Evolutionary conservation across 805 yeast genomes (phyloP), one percentile per base, ranked within the genome.

Genomic region (Candida qinlingensis): DNA sequence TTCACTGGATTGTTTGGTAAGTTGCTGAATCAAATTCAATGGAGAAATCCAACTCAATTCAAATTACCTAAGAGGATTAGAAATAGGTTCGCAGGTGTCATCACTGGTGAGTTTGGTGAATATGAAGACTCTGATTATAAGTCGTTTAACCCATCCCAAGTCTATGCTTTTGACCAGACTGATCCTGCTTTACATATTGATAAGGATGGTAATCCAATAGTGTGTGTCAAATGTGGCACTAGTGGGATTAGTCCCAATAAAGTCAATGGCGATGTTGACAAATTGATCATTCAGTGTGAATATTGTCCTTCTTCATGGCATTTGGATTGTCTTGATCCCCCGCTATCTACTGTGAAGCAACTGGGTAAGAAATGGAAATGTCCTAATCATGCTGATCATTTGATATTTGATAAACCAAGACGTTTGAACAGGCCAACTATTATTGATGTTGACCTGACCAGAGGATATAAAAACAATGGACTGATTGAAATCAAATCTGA

Each of bases 311-410:
- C 85, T 4, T 76, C 82, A 13, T 91, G 96, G 95, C 98, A 91
- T 67, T 66, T 91, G 42, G 97, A 92, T 66, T 91, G 98, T 65
- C 66, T 91, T 12, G 73, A 76, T 45, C 86, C 87, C 1, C 96
- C 96, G 1, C 68, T 88, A 56, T 74, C 87, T 12, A 72, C 84
- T 6, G 79, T 84, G 19, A 87, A 88, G 58, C 81, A 84, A 38
- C 62, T 87, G 40, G 95, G 94, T 2, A 73, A 74, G 41, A 87
- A 83, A 64, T 92, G 97, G 98, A 82, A 79, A 68, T 94, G 96
- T 65, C 98, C 97, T 2, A 84, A 86, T 56, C 97, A 89, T 68
- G 79, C 80, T 25, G 58, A 56, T 43, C 53, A 53, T 44, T 47
- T 58, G 13, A 41, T 55, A 5, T 40, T 53, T 10, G 48, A 71